Percentiles rank a stretch among this genome's conserved stretches.
phyloP scores from a whole-genome alignment of 208 protist genomes.

The Strigomonas galati region DNA sequence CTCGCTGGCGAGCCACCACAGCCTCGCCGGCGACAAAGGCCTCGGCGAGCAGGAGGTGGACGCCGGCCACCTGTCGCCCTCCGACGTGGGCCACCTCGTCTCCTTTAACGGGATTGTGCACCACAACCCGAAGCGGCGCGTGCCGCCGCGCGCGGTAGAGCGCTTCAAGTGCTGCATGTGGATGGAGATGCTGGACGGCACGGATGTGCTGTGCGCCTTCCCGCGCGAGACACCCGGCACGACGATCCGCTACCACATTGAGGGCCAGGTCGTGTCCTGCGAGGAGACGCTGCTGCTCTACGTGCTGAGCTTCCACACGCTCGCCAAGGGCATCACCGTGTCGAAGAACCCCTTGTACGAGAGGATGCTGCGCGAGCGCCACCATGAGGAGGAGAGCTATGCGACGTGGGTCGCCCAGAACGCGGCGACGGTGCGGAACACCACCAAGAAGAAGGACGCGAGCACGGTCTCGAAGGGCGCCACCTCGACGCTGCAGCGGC shows the following conservation, averaged over 20 bases:
- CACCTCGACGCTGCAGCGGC: background rate
- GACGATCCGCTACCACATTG: constrained; percentile 79
- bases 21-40: background rate
- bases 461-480: background rate
- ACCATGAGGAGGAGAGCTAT: constrained; percentile 15
- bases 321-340: constrained; percentile 59
- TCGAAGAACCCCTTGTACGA: constrained; percentile 73
- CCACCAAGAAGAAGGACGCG: background rate
- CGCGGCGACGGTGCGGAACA: background rate
- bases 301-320: constrained; percentile 63
- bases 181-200: constrained; percentile 48
- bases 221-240: constrained; percentile 32
- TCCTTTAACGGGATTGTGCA: constrained; percentile 54
- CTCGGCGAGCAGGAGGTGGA: constrained; percentile 8
- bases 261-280: constrained; percentile 70
- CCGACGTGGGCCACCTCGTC: constrained; percentile 48
- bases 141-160: constrained; percentile 41
- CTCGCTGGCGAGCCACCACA: background rate
- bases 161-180: constrained; percentile 55
- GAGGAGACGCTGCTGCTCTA: constrained; percentile 49
- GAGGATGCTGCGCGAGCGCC: constrained; percentile 32
- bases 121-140: constrained; percentile 21
- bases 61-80: constrained; percentile 2
- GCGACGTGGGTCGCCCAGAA: background rate
- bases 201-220: constrained; percentile 76